These are phyloP conservation scores for Paraconiothyrium sp. DNA, from an alignment of 2,329 filamentous ascomycete genomes.

Conservation along the genomic window DNA sequence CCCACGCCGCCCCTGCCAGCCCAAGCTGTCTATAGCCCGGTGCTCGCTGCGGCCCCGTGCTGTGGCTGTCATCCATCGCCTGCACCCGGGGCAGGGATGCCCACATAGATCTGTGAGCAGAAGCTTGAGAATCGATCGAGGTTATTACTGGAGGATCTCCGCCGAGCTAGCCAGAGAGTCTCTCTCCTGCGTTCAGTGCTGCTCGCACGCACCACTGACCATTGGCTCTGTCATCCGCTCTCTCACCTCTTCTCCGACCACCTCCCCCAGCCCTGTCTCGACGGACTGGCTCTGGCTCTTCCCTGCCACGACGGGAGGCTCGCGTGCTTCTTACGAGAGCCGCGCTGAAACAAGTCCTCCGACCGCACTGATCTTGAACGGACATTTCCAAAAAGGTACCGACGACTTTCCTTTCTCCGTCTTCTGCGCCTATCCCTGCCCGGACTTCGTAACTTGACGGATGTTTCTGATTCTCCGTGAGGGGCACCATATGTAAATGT, in stretches of 20 bases:
- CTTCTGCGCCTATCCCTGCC: constrained; percentile 25
- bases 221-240: constrained; percentile 29
- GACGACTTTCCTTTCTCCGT: constrained; percentile 28
- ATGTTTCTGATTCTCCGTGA: constrained; percentile 31
- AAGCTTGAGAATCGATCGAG: constrained; percentile 46
- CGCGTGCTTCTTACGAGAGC: constrained; percentile 15
- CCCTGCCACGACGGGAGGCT: constrained; percentile 16
- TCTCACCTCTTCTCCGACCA: constrained; percentile 32
- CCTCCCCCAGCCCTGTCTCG: constrained; percentile 19
- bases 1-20: constrained; percentile 40
- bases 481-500: constrained; percentile 29
- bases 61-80: constrained; percentile 50
- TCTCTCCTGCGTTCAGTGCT: constrained; percentile 41
- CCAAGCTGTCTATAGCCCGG: constrained; percentile 47
- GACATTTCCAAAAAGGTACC: constrained; percentile 40
- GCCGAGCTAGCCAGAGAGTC: constrained; percentile 41
- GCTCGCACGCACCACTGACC: constrained; percentile 32
- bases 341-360: constrained; percentile 25
- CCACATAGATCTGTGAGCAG: constrained; percentile 45
- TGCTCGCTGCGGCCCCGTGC: constrained; percentile 47
- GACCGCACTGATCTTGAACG: constrained; percentile 17
- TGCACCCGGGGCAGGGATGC: constrained; percentile 47
- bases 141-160: constrained; percentile 53
- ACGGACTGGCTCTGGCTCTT: constrained; percentile 18
- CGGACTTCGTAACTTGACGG: constrained; percentile 29